Conservation (phyloP, 2,329 filamentous ascomycete genomes). For the Thermoascus crustaceus region DNA sequence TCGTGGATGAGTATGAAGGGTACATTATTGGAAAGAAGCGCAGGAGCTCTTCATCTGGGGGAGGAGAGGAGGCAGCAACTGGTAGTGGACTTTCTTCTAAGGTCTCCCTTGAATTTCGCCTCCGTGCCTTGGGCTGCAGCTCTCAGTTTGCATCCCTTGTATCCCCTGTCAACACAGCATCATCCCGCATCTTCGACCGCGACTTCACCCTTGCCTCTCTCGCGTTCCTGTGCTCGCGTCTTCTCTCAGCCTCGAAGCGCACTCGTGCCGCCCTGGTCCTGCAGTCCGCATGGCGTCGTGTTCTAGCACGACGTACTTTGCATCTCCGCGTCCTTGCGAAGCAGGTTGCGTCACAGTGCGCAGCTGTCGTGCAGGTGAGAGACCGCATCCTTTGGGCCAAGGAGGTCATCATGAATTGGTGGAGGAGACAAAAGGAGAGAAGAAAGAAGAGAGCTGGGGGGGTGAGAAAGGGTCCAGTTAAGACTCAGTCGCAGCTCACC, state of each 20-base stretch:
- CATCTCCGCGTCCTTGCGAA: constrained; percentile 16
- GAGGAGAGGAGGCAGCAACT: not conserved
- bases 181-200: constrained; percentile 41
- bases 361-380: constrained; percentile 38
- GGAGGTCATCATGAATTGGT: constrained; percentile 26
- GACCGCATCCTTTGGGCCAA: constrained; percentile 35
- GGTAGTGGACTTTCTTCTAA: constrained; percentile 1
- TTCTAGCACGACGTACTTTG: constrained; percentile 11
- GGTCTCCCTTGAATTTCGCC: constrained; percentile 22
- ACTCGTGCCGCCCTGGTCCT: constrained; percentile 46
- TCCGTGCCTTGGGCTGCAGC: constrained; percentile 35
- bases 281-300: constrained; percentile 44
- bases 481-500: not conserved
- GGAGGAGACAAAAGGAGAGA: constrained; percentile 18
- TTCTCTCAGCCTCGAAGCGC: constrained; percentile 44
- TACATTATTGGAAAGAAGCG: constrained; percentile 23
- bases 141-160: constrained; percentile 41
- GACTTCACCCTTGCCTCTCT: constrained; percentile 51
- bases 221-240: constrained; percentile 51
- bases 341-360: constrained; percentile 32
- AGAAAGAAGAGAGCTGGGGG: constrained; percentile 7
- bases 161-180: constrained; percentile 16
- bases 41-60: not conserved
- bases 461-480: not conserved
- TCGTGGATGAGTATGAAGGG: constrained; percentile 50